Conservation (phyloP, 768 basidiomycete genomes). For the Suillus subluteus region DNA sequence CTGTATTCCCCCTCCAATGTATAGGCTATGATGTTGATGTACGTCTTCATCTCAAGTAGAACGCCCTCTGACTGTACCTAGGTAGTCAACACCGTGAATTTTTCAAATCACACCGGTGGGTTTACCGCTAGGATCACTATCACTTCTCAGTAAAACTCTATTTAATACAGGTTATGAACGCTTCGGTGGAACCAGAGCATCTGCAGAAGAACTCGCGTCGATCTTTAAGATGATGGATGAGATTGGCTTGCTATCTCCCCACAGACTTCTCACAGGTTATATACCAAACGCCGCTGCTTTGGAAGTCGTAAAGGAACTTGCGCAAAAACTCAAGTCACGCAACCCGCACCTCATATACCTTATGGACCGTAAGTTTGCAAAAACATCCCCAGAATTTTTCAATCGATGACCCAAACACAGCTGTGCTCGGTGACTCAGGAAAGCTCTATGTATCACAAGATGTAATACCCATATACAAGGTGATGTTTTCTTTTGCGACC, state of each 20-base stretch:
- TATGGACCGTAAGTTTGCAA: conserved; percentile 76
- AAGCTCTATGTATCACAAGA: conserved; percentile 85
- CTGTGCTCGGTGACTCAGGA: conserved; percentile 94
- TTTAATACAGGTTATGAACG: conserved; percentile 72
- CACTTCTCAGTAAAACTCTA: neutral
- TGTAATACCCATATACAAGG: conserved; percentile 85
- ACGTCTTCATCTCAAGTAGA: conserved; percentile 28
- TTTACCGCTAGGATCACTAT: neutral
- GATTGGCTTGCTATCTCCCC: conserved; percentile 75
- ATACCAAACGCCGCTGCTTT: conserved; percentile 85
- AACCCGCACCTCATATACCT: conserved; percentile 77
- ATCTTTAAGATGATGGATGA: conserved; percentile 76
- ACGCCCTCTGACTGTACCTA: conserved; percentile 31
- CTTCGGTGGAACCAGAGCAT: conserved; percentile 78
- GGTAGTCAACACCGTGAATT: conserved; percentile 92
- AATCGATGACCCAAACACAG: conserved; percentile 41
- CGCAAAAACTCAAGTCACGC: conserved; percentile 57
- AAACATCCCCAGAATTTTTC: neutral
- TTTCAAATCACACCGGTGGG: conserved; percentile 90
- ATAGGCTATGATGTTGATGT: conserved; percentile 97
- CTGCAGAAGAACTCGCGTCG: conserved; percentile 70
- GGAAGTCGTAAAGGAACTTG: conserved; percentile 63
- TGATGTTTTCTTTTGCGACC: conserved; percentile 79
- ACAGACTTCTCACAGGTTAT: conserved; percentile 87
- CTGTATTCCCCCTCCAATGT: conserved; percentile 77